Percentiles rank a stretch among this genome's conserved stretches.
Conservation (phyloP, 208 protist genomes). For the Trypanosoma vivax region DNA sequence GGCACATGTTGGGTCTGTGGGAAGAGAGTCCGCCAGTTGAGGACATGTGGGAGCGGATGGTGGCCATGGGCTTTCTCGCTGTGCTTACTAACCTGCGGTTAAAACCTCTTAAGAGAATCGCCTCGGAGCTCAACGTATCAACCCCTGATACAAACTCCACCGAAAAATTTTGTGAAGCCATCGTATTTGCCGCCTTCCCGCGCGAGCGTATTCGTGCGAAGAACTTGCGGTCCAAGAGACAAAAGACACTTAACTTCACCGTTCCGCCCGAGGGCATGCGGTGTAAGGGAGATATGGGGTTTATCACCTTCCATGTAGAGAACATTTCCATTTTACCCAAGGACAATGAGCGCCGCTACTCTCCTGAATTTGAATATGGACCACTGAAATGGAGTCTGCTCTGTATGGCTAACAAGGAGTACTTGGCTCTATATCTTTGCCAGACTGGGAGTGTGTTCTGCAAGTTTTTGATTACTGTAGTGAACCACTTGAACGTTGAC, state of each 20-base stretch:
- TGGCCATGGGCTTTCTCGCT: conserved; percentile 84
- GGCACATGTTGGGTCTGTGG: conserved; percentile 66
- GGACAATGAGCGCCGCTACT: conserved; percentile 86
- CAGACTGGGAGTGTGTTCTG: conserved; percentile 87
- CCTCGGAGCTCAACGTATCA: conserved; percentile 57
- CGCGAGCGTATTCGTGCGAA: conserved; percentile 71
- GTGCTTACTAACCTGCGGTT: conserved; percentile 86
- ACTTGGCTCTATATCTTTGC: conserved; percentile 85
- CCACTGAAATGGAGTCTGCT: conserved; percentile 85
- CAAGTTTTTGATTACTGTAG: conserved; percentile 88
- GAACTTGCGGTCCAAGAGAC: conserved; percentile 56
- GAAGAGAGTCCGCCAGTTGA: conserved; percentile 70
- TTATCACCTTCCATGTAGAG: conserved; percentile 82
- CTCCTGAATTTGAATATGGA: conserved; percentile 83
- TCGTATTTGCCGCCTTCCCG: conserved; percentile 85
- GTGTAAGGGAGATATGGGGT: conserved; percentile 86
- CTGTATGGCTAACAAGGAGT: conserved; percentile 88
- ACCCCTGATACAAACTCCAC: conserved; percentile 81
- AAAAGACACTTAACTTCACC: conserved; percentile 79
- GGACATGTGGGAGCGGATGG: conserved; percentile 89
- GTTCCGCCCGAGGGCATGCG: conserved; percentile 63
- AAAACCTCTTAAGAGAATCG: conserved; percentile 86
- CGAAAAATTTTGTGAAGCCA: conserved; percentile 83
- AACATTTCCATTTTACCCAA: conserved; percentile 84
- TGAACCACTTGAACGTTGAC: conserved; percentile 76